Conservation (phyloP, 2,329 filamentous ascomycete genomes). For the Sclerotinia glacialis region DNA sequence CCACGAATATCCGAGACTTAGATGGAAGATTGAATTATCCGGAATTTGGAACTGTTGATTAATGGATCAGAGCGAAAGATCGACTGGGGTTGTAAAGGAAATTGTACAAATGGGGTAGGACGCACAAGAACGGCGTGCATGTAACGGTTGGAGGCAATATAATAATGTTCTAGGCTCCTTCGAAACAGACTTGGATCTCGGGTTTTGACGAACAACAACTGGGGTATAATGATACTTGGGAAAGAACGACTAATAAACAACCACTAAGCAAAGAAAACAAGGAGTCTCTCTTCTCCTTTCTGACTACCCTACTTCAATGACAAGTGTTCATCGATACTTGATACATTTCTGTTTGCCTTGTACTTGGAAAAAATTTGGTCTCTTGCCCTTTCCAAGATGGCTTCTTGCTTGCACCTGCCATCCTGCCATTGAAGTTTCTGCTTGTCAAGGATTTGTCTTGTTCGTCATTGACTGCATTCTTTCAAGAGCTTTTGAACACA, state of each 20-base stretch:
- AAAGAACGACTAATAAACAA: constrained; percentile 2
- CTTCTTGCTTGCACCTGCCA: neutral
- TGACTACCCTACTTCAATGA: neutral
- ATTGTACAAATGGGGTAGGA: constrained; percentile 1
- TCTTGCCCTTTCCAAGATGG: neutral
- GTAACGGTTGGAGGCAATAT: constrained; percentile 1
- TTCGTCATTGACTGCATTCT: neutral
- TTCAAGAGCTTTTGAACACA: neutral
- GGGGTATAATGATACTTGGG: neutral
- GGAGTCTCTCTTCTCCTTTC: neutral
- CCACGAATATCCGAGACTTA: neutral
- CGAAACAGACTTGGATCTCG: neutral
- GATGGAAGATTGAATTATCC: constrained; percentile 1
- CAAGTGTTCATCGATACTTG: constrained; percentile 4
- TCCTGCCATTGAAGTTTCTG: neutral
- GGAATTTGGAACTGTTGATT: neutral
- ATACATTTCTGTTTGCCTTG: neutral
- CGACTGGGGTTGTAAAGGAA: neutral
- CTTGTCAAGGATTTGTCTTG: neutral
- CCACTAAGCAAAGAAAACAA: neutral
- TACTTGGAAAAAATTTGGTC: neutral
- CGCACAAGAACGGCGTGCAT: constrained; percentile 1
- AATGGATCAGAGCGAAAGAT: neutral
- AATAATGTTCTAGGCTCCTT: neutral
- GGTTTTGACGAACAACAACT: neutral